These are phyloP conservation scores for Penicillium canescens DNA, from an alignment of 495 filamentous ascomycete genomes.

Conservation along the genomic window DNA sequence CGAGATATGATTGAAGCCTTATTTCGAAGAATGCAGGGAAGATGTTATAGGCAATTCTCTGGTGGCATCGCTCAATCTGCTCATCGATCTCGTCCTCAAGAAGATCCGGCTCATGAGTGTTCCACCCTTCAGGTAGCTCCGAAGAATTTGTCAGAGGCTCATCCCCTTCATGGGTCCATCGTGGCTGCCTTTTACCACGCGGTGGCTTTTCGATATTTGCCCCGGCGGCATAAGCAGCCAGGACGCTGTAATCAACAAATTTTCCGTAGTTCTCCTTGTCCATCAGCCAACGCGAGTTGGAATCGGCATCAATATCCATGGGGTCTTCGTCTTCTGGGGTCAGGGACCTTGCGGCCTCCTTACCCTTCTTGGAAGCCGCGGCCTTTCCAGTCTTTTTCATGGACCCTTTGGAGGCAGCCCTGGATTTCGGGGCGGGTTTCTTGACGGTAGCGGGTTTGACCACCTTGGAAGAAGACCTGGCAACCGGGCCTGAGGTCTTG, in stretches of 20 bases:
- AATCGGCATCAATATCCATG: too few relatives aligned
- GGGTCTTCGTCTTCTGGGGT: too few relatives aligned
- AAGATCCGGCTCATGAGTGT: conserved; percentile 3
- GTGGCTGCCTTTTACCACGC: too few relatives aligned
- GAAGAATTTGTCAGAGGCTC: not conserved
- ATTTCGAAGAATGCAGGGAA: conserved; percentile 1
- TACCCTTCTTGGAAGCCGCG: too few relatives aligned
- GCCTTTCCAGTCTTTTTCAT: not conserved
- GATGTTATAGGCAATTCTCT: conserved; percentile 8
- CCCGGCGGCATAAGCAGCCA: too few relatives aligned
- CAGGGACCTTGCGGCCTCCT: too few relatives aligned
- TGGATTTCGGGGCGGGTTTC: not conserved
- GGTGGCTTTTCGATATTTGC: too few relatives aligned
- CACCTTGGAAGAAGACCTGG: not conserved
- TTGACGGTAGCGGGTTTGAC: not conserved
- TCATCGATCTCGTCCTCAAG: conserved; percentile 3
- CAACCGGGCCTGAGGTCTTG: not conserved
- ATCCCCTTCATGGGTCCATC: too few relatives aligned
- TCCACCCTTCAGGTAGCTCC: not conserved
- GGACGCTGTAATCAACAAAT: too few relatives aligned
- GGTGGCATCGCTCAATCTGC: conserved; percentile 4
- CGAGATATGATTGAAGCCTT: not conserved
- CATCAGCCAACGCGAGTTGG: too few relatives aligned
- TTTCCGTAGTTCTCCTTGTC: too few relatives aligned
- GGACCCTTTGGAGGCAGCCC: not conserved